phyloP scores from a whole-genome alignment of 495 filamentous ascomycete species.

The Trichocladium uniseriatum region DNA sequence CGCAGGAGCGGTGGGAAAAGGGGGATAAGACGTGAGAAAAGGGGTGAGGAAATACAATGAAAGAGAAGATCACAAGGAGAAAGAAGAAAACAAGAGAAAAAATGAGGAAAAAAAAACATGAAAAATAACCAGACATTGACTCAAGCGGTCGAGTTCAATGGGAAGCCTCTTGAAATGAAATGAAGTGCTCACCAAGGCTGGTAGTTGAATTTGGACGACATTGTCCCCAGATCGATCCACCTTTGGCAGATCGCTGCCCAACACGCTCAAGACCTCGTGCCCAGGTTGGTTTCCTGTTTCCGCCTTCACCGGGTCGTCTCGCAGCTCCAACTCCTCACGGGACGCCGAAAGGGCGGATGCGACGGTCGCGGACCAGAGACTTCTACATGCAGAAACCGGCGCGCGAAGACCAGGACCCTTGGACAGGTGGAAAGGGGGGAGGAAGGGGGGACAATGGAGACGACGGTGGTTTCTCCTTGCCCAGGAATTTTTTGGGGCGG shows the following conservation, averaged over 20 bases:
- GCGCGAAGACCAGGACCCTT: slow-evolving; percentile 8
- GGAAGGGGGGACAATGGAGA: slow-evolving; percentile 4
- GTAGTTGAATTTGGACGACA: slow-evolving; percentile 22
- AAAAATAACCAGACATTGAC: background rate
- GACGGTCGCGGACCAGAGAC: slow-evolving; percentile 10
- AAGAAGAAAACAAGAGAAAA: background rate
- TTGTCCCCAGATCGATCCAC: slow-evolving; percentile 14
- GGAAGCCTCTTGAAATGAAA: background rate
- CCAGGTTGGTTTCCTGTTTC: slow-evolving; percentile 1
- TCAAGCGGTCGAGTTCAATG: no score
- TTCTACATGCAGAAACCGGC: slow-evolving; percentile 23
- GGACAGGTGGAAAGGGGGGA: slow-evolving; percentile 2
- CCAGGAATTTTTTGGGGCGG: slow-evolving; percentile 2
- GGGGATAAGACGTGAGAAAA: background rate
- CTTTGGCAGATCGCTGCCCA: slow-evolving; percentile 5
- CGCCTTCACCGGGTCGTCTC: slow-evolving; percentile 4
- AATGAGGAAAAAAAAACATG: background rate
- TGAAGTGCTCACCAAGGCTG: slow-evolving; percentile 24
- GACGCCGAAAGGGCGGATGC: slow-evolving; percentile 22
- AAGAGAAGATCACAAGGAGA: background rate
- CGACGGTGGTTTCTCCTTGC: slow-evolving; percentile 2
- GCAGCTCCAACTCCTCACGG: slow-evolving; percentile 21
- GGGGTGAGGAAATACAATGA: background rate
- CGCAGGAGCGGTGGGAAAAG: background rate
- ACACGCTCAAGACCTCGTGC: background rate